A percentile compares a stretch with the other conserved stretches of the same genome.
phyloP scores from a whole-genome alignment of 1,284 basidiomycete genomes.

The Irpex rosettiformis region DNA sequence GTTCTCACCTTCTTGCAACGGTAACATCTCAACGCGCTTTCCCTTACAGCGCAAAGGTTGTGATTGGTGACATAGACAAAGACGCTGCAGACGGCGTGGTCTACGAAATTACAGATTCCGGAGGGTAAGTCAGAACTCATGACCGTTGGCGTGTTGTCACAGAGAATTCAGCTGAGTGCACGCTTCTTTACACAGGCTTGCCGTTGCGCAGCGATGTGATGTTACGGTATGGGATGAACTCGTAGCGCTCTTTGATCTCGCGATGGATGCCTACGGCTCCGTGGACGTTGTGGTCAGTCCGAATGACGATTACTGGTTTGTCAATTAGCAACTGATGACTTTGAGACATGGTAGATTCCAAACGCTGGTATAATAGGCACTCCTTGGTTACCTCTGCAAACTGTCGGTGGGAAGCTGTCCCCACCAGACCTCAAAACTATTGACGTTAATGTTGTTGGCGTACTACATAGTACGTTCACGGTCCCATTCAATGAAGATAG shows the following conservation, averaged over 20 bases:
- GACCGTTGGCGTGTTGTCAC: too few species aligned
- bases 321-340: background rate
- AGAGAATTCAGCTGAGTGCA: background rate
- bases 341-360: constrained; percentile 35
- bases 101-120: constrained; percentile 36
- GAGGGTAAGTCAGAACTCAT: constrained; percentile 41
- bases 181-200: constrained; percentile 33
- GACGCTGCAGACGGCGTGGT: constrained; percentile 38
- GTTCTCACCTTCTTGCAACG: background rate
- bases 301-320: background rate
- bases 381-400: constrained; percentile 30
- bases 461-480: constrained; percentile 43
- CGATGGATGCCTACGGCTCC: constrained; percentile 40
- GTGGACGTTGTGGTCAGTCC: constrained; percentile 48
- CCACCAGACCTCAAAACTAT: constrained; percentile 44
- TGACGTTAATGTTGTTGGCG: constrained; percentile 50
- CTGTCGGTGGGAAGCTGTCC: constrained; percentile 36
- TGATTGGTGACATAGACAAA: constrained; percentile 50
- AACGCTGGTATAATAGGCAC: constrained; percentile 53
- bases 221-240: constrained; percentile 56
- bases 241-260: constrained; percentile 48
- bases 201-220: constrained; percentile 42
- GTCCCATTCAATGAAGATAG: too few species aligned
- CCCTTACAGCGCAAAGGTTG: constrained; percentile 45
- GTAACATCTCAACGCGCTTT: background rate